phyloP scores from a whole-genome alignment of 108 stramenopile genomes.

The Pseudonitzschia delicatissima region DNA sequence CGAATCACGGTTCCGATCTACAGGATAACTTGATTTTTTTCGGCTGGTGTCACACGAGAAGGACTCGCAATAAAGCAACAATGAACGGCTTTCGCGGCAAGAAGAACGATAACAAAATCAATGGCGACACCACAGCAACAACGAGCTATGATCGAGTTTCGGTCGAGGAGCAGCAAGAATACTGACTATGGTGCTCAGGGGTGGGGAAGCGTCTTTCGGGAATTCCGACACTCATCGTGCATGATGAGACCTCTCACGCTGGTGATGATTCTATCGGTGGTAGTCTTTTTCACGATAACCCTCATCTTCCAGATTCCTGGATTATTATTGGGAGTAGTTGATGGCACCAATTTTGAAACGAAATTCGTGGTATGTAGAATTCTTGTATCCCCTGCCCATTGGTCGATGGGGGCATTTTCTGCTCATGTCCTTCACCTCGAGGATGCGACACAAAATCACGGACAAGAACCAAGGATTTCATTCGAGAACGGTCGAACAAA shows the following conservation, averaged over 20 bases:
- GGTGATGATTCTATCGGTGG: slow-evolving; percentile 42
- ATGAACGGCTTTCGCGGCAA: too few relatives aligned
- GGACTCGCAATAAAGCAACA: too few relatives aligned
- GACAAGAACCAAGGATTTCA: slow-evolving; percentile 56
- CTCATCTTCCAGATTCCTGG: slow-evolving; percentile 51
- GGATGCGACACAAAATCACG: slow-evolving; percentile 9
- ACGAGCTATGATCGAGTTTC: background rate
- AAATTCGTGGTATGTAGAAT: slow-evolving; percentile 65
- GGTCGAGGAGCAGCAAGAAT: background rate
- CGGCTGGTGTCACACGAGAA: too few relatives aligned
- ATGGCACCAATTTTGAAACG: slow-evolving; percentile 51
- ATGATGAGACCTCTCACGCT: slow-evolving; percentile 66
- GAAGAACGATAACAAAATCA: too few relatives aligned
- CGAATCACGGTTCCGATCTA: too few relatives aligned
- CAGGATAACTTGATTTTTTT: too few relatives aligned
- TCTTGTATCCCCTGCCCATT: slow-evolving; percentile 61
- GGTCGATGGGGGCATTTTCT: slow-evolving; percentile 70
- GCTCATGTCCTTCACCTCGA: slow-evolving; percentile 35
- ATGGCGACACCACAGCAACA: background rate
- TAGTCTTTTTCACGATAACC: slow-evolving; percentile 40
- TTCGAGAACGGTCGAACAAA: slow-evolving; percentile 68
- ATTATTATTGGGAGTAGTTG: slow-evolving; percentile 61
- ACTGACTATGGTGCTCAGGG: background rate
- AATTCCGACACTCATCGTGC: slow-evolving; percentile 69
- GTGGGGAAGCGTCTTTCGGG: slow-evolving; percentile 37